These are phyloP conservation scores for Saccharomyces hybrid DNA, from an alignment of 1,139 yeast species.

Conservation along the genomic window DNA sequence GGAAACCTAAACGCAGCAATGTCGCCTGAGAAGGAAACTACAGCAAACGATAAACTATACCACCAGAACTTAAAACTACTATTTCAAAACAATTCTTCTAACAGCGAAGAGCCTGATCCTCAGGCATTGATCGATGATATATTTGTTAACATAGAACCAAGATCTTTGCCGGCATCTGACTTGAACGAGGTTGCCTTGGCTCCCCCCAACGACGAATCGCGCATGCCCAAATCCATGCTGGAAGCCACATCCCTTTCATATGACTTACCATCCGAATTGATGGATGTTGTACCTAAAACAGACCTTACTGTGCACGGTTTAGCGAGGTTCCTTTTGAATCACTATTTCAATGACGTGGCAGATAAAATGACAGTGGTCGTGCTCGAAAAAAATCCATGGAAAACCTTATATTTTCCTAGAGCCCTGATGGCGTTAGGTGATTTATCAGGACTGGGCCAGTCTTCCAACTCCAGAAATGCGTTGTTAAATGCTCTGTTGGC, in stretches of 20 bases:
- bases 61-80: slow-evolving; percentile 5
- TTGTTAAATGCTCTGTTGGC: slow-evolving; percentile 73
- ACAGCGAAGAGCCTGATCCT: background rate
- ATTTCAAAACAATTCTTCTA: slow-evolving; percentile 9
- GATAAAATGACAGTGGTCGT: slow-evolving; percentile 85
- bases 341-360: slow-evolving; percentile 73
- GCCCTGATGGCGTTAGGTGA: slow-evolving; percentile 76
- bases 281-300: slow-evolving; percentile 42
- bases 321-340: slow-evolving; percentile 60
- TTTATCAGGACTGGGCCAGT: slow-evolving; percentile 61
- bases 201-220: slow-evolving; percentile 13
- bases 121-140: background rate
- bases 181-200: slow-evolving; percentile 14
- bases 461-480: slow-evolving; percentile 72
- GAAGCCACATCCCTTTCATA: slow-evolving; percentile 10
- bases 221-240: slow-evolving; percentile 37
- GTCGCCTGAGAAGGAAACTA: background rate
- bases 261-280: slow-evolving; percentile 15
- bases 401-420: slow-evolving; percentile 71
- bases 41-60: background rate
- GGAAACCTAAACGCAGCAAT: background rate
- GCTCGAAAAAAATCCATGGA: slow-evolving; percentile 73
- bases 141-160: background rate
- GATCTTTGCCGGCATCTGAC: slow-evolving; percentile 5
- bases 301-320: slow-evolving; percentile 59